Evolutionary conservation across 805 yeast species (phyloP).

Genomic region (Lachancea sp.): DNA sequence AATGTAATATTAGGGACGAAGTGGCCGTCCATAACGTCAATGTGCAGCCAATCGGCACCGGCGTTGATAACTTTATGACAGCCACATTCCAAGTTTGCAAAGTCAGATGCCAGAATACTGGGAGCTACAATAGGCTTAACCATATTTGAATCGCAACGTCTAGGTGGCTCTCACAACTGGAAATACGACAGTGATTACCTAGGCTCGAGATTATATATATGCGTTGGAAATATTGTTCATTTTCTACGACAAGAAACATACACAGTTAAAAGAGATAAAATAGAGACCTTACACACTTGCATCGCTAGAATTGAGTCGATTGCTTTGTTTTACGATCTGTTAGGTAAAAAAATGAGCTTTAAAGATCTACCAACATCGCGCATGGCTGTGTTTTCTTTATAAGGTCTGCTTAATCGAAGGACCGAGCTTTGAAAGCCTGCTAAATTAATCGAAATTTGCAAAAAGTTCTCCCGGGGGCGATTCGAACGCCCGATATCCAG

Average conservation of each 20-base stretch:
- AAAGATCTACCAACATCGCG: too few species aligned
- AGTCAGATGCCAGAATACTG: conserved; percentile 87
- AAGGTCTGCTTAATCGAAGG: too few species aligned
- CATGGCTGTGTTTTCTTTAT: too few species aligned
- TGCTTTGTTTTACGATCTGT: too few species aligned
- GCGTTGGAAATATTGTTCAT: too few species aligned
- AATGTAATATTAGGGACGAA: conserved; percentile 94
- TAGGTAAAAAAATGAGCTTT: too few species aligned
- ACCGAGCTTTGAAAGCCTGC: not conserved
- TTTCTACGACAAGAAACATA: too few species aligned
- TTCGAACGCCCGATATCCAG: conserved; percentile 47
- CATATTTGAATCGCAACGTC: conserved; percentile 36
- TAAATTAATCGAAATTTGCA: not conserved
- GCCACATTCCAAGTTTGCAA: conserved; percentile 81
- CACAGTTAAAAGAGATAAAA: too few species aligned
- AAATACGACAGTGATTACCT: too few species aligned
- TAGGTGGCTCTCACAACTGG: not conserved
- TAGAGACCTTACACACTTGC: too few species aligned
- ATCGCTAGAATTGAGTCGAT: too few species aligned
- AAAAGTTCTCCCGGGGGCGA: conserved; percentile 43
- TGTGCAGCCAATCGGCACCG: conserved; percentile 94
- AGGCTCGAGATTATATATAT: too few species aligned
- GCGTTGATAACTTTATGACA: conserved; percentile 73
- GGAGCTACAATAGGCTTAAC: conserved; percentile 87
- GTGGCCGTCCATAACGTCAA: conserved; percentile 98